A percentile compares a stretch with the other conserved stretches of the same genome.
phyloP scores from a whole-genome alignment of 345 rosid species.

The Bruguiera parviflora region DNA sequence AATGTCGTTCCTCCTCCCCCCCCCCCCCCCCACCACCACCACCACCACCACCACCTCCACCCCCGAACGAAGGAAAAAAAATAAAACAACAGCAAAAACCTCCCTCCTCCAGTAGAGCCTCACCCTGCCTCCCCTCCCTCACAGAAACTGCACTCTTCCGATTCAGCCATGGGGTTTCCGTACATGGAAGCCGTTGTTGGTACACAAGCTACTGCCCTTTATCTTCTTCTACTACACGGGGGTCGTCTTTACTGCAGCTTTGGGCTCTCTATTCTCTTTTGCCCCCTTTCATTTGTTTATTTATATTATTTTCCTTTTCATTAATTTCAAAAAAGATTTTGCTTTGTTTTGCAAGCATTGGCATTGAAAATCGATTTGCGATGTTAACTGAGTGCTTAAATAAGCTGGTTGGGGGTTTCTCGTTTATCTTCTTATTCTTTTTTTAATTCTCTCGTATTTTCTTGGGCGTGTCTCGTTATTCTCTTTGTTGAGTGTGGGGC shows the following conservation, averaged over 20 bases:
- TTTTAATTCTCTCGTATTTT: background rate
- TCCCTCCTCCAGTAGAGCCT: background rate
- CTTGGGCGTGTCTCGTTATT: background rate
- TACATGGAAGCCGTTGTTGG: conserved; percentile 92
- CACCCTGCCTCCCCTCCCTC: background rate
- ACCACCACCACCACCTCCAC: too few relatives aligned
- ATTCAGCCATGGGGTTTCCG: conserved; percentile 65
- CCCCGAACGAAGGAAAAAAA: too few relatives aligned
- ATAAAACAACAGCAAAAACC: background rate
- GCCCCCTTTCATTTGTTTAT: background rate
- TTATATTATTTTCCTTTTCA: too few relatives aligned
- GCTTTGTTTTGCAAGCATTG: background rate
- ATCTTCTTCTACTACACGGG: background rate
- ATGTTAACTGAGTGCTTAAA: too few relatives aligned
- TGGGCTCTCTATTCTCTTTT: background rate
- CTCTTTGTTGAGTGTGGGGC: conserved; percentile 3
- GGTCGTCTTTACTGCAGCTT: background rate
- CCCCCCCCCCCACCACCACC: too few relatives aligned
- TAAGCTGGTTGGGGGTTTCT: background rate
- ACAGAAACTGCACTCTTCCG: conserved; percentile 1
- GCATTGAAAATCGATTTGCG: too few relatives aligned
- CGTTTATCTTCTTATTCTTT: background rate
- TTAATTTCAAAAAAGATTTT: background rate
- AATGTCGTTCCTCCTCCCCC: too few relatives aligned
- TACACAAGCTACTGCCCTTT: conserved; percentile 21